Base-by-base conservation (phyloP, 768 basidiomycete species). In the Russula sp. region DNA sequence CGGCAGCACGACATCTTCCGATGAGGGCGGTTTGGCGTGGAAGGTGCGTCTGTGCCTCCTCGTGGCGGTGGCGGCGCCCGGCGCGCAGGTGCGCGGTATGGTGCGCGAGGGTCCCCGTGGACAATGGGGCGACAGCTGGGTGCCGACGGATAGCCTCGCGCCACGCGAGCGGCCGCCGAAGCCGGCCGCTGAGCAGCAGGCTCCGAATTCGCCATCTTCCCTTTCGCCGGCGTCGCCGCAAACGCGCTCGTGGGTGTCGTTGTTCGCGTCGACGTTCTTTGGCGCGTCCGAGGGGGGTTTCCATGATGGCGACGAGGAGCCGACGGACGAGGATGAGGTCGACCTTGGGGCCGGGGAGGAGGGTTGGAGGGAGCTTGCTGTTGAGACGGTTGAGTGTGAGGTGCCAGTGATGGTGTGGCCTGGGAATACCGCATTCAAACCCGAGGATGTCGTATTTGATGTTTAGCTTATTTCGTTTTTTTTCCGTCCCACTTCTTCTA, bases 371-470 rank as follows among this genome's bases (percentile, higher is more conserved):
- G 84, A 86, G 61, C 80, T 89, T 11, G 77, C 72, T 69, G 79
- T 87, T 29, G 94, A 98, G 79, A 90, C 86, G 61, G 93, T 98
- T 18, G 96, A 97, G 72, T 97, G 94, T 69, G 90, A 94, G 72
- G 89, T 98, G 46, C 91, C 92, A 20, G 83, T 98, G 59, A 83
- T 73, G 66, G 88, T 97, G 1, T 94, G 88, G 81, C 86, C 93
- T 11, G 91, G 91, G 47, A 93, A 92, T 74, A 95, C 91, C 5
- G 88, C 86, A 47, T 93, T 90, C 74, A 86, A 83, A 72, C 83
- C 90, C 4, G 77, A 81, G 69, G 86, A 90, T 64, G 85, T 91
- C 8, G 83, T 88, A 34, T 90, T 91, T 70, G 85, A 87, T 70
- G 84, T 90, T 4, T 88, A 61, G 57, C 13, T 56, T 43, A 25